These are phyloP conservation scores for Pythium brassicae DNA, from an alignment of 352 stramenopile genomes.

Conservation along the genomic window DNA sequence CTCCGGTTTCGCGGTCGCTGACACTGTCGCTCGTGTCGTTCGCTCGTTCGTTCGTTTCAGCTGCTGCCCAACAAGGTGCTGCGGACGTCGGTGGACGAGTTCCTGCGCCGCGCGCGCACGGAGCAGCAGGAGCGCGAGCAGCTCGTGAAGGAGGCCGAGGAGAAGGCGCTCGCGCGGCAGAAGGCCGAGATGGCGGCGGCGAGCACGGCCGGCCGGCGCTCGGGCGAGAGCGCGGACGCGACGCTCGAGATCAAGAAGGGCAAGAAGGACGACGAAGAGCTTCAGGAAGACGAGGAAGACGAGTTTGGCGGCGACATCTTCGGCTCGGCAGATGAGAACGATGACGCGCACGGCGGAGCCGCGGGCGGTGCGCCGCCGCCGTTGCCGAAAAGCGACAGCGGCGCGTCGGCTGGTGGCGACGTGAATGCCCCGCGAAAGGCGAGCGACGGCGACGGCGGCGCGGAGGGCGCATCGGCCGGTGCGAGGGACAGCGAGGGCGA, in stretches of 20 bases:
- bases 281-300: constrained; percentile 71
- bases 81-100: constrained; percentile 81
- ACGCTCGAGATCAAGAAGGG: constrained; percentile 82
- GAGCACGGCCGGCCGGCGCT: constrained; percentile 35
- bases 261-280: constrained; percentile 62
- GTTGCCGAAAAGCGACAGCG: constrained; percentile 27
- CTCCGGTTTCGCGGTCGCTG: constrained; percentile 2
- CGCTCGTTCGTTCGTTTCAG: constrained; percentile 15
- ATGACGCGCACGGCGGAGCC: constrained; percentile 17
- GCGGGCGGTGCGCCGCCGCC: constrained; percentile 21
- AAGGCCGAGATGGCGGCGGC: constrained; percentile 62
- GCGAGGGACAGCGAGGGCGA: constrained; percentile 17
- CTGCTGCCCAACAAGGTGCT: constrained; percentile 80
- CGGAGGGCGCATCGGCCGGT: constrained; percentile 1
- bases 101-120: constrained; percentile 64
- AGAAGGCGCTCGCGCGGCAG: constrained; percentile 77
- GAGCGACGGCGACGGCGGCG: constrained; percentile 2
- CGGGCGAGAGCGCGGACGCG: constrained; percentile 73
- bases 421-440: constrained; percentile 9
- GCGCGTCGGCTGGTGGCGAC: constrained; percentile 1
- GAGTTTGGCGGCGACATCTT: constrained; percentile 87
- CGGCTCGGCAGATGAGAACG: constrained; percentile 52
- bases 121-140: constrained; percentile 84
- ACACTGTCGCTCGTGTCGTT: constrained; percentile 2
- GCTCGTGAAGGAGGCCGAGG: constrained; percentile 79